Conservation (phyloP, 345 rosid species). For the Cardiospermum halicacabum region DNA sequence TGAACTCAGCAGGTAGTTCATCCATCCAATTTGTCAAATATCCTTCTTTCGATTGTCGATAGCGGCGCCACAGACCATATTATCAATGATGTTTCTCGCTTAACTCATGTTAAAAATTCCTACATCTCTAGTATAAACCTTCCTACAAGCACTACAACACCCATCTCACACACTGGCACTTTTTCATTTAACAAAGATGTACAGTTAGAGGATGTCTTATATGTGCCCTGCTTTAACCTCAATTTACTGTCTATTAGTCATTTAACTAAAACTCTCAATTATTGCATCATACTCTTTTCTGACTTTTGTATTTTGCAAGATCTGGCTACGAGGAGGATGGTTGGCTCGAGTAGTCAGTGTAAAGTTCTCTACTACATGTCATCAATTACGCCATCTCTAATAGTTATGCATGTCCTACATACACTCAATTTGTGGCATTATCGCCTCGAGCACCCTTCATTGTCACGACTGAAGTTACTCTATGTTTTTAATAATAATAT, state of each 20-base stretch:
- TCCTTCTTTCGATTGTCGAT: neutral
- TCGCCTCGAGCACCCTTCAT: constrained; percentile 1
- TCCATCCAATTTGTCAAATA: neutral
- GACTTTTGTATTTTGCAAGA: constrained; percentile 1
- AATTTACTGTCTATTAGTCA: constrained; percentile 2
- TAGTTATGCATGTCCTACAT: neutral
- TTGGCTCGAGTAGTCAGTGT: neutral
- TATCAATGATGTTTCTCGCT: neutral
- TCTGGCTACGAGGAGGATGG: constrained; percentile 4
- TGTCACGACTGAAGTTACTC: neutral
- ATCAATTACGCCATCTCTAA: neutral
- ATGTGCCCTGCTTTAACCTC: constrained; percentile 3
- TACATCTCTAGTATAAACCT: neutral
- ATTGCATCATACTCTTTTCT: neutral
- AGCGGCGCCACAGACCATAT: constrained; percentile 1
- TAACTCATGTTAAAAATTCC: neutral
- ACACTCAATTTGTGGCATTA: neutral
- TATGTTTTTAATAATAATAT: neutral
- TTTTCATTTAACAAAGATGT: neutral
- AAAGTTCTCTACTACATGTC: neutral
- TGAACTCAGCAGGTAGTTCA: neutral
- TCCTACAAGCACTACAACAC: neutral
- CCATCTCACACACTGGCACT: neutral
- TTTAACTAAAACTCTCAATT: neutral
- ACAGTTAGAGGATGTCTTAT: neutral